These are phyloP conservation scores for Lentinula edodes DNA, from an alignment of 768 basidiomycete species.

Conservation along the genomic window DNA sequence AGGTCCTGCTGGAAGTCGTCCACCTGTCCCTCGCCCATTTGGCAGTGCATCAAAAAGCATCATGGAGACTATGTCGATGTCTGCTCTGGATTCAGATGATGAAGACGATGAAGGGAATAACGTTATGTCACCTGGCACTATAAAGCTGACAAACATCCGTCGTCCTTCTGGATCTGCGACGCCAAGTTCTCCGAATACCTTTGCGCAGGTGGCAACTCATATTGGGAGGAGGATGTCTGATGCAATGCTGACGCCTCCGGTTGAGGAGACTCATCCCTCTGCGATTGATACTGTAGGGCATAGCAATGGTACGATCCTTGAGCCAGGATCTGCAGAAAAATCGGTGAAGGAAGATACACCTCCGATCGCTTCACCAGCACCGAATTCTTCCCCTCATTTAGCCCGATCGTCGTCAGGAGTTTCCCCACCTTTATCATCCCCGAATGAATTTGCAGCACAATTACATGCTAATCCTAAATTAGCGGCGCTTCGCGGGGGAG, in stretches of 20 bases:
- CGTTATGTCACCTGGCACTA: background rate
- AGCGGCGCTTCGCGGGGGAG: constrained; percentile 27
- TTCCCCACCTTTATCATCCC: constrained; percentile 24
- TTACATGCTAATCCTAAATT: constrained; percentile 37
- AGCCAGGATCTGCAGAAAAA: background rate
- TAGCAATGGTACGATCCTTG: background rate
- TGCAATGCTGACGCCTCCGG: constrained; percentile 26
- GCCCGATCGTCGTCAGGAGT: constrained; percentile 3
- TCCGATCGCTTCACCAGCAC: background rate
- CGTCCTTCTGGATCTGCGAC: background rate
- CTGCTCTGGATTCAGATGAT: constrained; percentile 48
- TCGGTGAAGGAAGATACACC: background rate
- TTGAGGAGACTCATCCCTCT: background rate
- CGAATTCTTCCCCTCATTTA: background rate
- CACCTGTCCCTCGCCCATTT: constrained; percentile 11
- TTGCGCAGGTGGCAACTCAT: constrained; percentile 26
- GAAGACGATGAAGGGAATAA: constrained; percentile 17
- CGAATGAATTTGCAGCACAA: constrained; percentile 36
- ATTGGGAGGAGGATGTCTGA: constrained; percentile 39
- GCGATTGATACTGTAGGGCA: background rate
- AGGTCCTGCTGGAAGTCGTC: constrained; percentile 1
- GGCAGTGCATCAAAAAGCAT: constrained; percentile 23
- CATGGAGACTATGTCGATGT: constrained; percentile 42
- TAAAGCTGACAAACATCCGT: background rate
- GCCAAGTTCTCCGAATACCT: constrained; percentile 4